These are phyloP conservation scores for Lodderomyces parapsilosis DNA, from an alignment of 1,139 yeast species.

Conservation along the genomic window DNA sequence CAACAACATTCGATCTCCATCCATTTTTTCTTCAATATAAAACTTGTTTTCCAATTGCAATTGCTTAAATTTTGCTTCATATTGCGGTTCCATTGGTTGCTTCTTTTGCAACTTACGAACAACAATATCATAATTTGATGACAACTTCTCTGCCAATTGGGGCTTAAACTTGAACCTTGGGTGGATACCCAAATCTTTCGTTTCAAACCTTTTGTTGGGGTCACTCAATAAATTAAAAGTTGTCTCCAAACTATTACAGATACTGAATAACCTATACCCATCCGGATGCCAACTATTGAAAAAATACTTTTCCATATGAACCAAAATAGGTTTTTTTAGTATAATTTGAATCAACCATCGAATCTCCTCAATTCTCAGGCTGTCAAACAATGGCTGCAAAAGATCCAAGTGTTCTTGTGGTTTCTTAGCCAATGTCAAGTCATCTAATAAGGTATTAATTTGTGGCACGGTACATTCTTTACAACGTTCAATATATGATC, in stretches of 20 bases:
- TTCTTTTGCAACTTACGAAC: slow-evolving; percentile 38
- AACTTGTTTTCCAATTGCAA: slow-evolving; percentile 39
- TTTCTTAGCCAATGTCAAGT: slow-evolving; percentile 36
- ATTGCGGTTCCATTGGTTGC: slow-evolving; percentile 21
- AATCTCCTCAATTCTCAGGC: slow-evolving; percentile 62
- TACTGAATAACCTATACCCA: slow-evolving; percentile 61
- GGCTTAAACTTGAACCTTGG: slow-evolving; percentile 65
- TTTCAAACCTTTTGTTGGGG: slow-evolving; percentile 41
- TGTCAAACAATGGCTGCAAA: slow-evolving; percentile 50
- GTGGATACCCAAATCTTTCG: slow-evolving; percentile 45
- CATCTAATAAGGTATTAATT: slow-evolving; percentile 57
- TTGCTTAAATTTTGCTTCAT: slow-evolving; percentile 17
- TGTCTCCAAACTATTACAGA: slow-evolving; percentile 63
- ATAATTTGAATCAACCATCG: slow-evolving; percentile 70
- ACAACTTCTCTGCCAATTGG: slow-evolving; percentile 61
- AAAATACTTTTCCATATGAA: slow-evolving; percentile 61
- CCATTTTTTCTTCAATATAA: slow-evolving; percentile 85
- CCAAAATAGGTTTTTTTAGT: slow-evolving; percentile 56
- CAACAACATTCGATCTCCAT: slow-evolving; percentile 84
- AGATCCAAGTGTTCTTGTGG: slow-evolving; percentile 38
- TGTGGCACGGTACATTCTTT: slow-evolving; percentile 48
- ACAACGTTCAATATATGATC: slow-evolving; percentile 47
- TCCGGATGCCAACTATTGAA: slow-evolving; percentile 79
- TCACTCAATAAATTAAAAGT: slow-evolving; percentile 62
- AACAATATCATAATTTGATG: slow-evolving; percentile 47